A percentile compares a stretch with the other conserved stretches of the same genome.
phyloP scores from a whole-genome alignment of 2,329 filamentous ascomycete species.

The Phialocephala subalpina region DNA sequence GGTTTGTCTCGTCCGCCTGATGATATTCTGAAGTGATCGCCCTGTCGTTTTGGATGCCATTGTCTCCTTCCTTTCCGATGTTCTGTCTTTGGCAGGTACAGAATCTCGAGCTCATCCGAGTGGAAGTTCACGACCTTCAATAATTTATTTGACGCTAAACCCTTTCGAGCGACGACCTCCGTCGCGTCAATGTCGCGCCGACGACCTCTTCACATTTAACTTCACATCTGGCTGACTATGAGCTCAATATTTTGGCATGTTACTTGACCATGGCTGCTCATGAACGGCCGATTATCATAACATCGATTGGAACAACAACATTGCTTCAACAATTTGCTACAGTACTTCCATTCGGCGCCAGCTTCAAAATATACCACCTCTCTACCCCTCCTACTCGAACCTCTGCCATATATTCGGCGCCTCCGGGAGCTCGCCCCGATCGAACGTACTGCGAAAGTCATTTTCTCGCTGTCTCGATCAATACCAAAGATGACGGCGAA shows the following conservation, averaged over 20 bases:
- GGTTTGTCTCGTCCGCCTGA: slow-evolving; percentile 40
- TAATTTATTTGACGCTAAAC: slow-evolving; percentile 36
- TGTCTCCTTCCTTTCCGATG: slow-evolving; percentile 16
- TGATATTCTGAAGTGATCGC: slow-evolving; percentile 48
- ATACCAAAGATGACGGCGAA: slow-evolving; percentile 34
- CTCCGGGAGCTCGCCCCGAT: slow-evolving; percentile 75
- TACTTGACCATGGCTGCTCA: slow-evolving; percentile 42
- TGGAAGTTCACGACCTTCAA: slow-evolving; percentile 14
- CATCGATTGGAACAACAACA: slow-evolving; percentile 36
- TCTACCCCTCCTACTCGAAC: slow-evolving; percentile 82
- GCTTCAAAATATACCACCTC: slow-evolving; percentile 82
- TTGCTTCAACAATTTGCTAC: slow-evolving; percentile 41
- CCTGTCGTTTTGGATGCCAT: slow-evolving; percentile 58
- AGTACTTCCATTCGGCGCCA: slow-evolving; percentile 59
- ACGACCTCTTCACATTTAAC: slow-evolving; percentile 17
- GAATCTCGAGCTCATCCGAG: not conserved
- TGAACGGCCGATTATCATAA: slow-evolving; percentile 30
- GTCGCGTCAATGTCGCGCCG: slow-evolving; percentile 28
- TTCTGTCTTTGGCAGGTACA: slow-evolving; percentile 11
- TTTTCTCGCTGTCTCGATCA: slow-evolving; percentile 69
- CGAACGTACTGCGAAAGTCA: slow-evolving; percentile 89
- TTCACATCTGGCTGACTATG: slow-evolving; percentile 24
- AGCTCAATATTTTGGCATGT: slow-evolving; percentile 33
- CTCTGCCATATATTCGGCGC: slow-evolving; percentile 80
- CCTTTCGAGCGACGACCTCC: slow-evolving; percentile 18